Conservation (phyloP, 495 filamentous ascomycete species). For the Penicillium subrubescens region DNA sequence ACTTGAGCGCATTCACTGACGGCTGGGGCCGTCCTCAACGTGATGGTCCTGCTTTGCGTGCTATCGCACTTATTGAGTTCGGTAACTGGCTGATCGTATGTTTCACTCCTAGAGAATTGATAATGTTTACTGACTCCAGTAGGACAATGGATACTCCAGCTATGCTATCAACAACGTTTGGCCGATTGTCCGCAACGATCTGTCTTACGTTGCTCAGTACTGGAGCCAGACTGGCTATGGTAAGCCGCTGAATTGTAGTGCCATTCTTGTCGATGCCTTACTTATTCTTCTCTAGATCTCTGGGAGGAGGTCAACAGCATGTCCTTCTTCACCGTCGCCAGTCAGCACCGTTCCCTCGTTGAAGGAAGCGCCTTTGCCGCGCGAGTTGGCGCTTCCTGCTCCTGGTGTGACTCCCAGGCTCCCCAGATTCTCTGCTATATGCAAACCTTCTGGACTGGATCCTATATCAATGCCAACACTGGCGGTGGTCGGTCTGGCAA, state of each 20-base stretch:
- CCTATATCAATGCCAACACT: conserved; percentile 58
- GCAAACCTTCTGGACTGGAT: conserved; percentile 66
- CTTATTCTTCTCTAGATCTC: conserved; percentile 46
- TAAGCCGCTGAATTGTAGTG: neutral
- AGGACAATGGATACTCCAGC: conserved; percentile 35
- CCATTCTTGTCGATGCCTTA: neutral
- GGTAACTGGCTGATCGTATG: conserved; percentile 40
- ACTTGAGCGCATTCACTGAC: conserved; percentile 60
- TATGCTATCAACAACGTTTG: conserved; percentile 47
- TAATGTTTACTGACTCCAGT: neutral
- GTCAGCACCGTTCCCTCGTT: conserved; percentile 53
- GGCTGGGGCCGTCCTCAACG: conserved; percentile 72
- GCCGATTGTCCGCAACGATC: conserved; percentile 66
- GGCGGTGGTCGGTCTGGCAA: conserved; percentile 56
- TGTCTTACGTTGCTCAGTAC: conserved; percentile 70
- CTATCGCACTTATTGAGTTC: conserved; percentile 57
- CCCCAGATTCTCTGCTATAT: conserved; percentile 62
- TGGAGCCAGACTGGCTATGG: conserved; percentile 68
- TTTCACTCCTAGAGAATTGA: neutral
- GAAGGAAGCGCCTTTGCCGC: conserved; percentile 61
- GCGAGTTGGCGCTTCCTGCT: conserved; percentile 42
- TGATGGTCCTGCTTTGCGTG: conserved; percentile 71
- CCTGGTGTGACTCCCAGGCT: conserved; percentile 56
- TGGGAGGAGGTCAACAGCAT: conserved; percentile 72
- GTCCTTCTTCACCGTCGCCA: conserved; percentile 60